Evolutionary conservation across 2,329 filamentous ascomycete species (phyloP), one percentile per base, ranked within the genome.

Genomic region (Arthrinium puccinioides): DNA sequence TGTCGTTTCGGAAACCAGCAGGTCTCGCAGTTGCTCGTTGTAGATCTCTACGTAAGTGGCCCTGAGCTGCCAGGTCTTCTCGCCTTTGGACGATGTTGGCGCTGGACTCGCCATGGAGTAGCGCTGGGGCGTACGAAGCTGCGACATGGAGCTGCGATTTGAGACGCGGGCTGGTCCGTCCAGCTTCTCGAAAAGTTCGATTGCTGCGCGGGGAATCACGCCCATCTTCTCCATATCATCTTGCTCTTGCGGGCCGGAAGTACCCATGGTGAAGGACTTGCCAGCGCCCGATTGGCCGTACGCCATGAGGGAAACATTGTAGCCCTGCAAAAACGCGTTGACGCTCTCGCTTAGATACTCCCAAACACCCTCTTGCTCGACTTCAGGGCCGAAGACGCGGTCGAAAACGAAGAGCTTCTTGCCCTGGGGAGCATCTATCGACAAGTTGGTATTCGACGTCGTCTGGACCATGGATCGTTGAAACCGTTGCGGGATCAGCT

Each of bases 231-330:
- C 74, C 21, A 70, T 47, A 51, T 90, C 73, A 19, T 68, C 71
- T 54, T 94, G 84, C 53, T 96, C 89, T 16, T 62, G 62, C 2
- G 89, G 87, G 5, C 88, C 88, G 1, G 90, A 88, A 0, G 92
- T 98, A 40, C 92, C 92, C 92, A 98, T 98, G 1, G 92, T 98
- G 58, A 94, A 97, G 3, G 90, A 97, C 66, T 98, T 98, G 50
- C 92, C 92, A 9, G 92, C 88, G 39, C 92, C 92, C 20, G 92
- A 98, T 67, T 98, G 92, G 48, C 92, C 92, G 55, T 98, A 98
- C 32, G 92, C 92, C 51, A 98, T 69, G 34, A 98, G 79, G 4
- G 92, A 98, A 41, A 98, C 92, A 76, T 98, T 98, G 74, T 97
- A 98, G 38, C 92, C 92, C 56, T 96, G 87, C 2, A 92, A 69